These are phyloP conservation scores for Cercospora canescens DNA, from an alignment of 2,329 filamentous ascomycete genomes.

Conservation along the genomic window DNA sequence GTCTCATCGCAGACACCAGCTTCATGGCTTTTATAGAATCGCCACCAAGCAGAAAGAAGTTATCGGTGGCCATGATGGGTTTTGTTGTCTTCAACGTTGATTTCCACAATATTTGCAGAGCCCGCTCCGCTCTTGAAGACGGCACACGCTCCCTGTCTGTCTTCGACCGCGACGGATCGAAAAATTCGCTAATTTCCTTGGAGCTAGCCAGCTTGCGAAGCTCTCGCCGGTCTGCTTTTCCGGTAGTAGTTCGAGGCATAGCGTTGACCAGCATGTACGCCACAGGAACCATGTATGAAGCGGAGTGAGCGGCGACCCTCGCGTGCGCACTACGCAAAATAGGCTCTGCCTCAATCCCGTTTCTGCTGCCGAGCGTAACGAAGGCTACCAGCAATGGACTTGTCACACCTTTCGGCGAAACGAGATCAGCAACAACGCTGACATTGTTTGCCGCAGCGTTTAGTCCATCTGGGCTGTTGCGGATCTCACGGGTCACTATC, in stretches of 20 bases:
- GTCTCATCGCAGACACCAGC: background rate
- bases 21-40: conserved; percentile 28
- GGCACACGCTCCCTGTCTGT: background rate
- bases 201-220: background rate
- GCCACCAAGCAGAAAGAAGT: conserved; percentile 49
- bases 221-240: background rate
- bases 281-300: conserved; percentile 2
- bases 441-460: background rate
- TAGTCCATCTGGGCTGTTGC: background rate
- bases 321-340: background rate
- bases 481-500: background rate
- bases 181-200: background rate
- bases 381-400: background rate
- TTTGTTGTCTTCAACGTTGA: background rate
- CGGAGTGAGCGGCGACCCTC: background rate
- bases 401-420: background rate
- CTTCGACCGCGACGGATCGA: background rate
- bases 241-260: background rate
- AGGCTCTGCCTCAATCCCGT: background rate
- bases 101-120: background rate
- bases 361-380: background rate
- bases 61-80: conserved; percentile 33
- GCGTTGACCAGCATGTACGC: background rate
- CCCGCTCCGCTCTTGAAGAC: background rate
- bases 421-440: background rate